Evolutionary conservation across 257 asterid species (phyloP).

Genomic region (Lithospermum erythrorhizon): DNA sequence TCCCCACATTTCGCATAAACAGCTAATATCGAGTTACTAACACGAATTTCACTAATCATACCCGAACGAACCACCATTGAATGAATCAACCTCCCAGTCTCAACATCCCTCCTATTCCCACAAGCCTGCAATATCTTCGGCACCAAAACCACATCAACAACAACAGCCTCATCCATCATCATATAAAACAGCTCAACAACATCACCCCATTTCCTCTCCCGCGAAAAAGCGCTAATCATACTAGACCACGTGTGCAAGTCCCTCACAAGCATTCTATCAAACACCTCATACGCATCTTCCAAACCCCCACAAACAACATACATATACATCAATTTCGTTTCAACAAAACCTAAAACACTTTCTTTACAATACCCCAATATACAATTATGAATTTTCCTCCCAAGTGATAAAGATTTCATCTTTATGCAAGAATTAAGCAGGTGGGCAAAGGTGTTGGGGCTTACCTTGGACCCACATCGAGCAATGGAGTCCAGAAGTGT

Average conservation of each 20-base stretch:
- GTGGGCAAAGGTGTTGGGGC: conserved; percentile 37
- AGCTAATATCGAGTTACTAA: conserved; percentile 55
- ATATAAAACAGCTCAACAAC: conserved; percentile 50
- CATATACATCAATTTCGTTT: conserved; percentile 50
- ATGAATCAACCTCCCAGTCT: conserved; percentile 58
- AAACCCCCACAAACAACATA: conserved; percentile 63
- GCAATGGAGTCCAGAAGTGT: conserved; percentile 30
- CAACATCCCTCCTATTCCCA: conserved; percentile 48
- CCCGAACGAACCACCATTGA: conserved; percentile 40
- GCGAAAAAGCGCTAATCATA: conserved; percentile 64
- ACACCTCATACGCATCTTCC: conserved; percentile 39
- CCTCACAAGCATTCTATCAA: conserved; percentile 47
- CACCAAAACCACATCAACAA: conserved; percentile 55
- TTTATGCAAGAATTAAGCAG: conserved; percentile 50
- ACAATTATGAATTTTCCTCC: conserved; percentile 36
- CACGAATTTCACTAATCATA: conserved; percentile 31
- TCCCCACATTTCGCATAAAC: conserved; percentile 61
- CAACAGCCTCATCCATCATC: conserved; percentile 47
- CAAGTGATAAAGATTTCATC: conserved; percentile 34
- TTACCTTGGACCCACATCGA: conserved; percentile 30
- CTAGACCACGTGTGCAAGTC: conserved; percentile 73
- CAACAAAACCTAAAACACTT: conserved; percentile 40
- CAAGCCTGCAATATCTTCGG: conserved; percentile 76
- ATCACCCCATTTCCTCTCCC: conserved; percentile 57
- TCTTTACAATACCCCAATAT: conserved; percentile 17